These are phyloP conservation scores for Basipetospora chlamydospora DNA, from an alignment of 2,329 filamentous ascomycete species.

Conservation along the genomic window DNA sequence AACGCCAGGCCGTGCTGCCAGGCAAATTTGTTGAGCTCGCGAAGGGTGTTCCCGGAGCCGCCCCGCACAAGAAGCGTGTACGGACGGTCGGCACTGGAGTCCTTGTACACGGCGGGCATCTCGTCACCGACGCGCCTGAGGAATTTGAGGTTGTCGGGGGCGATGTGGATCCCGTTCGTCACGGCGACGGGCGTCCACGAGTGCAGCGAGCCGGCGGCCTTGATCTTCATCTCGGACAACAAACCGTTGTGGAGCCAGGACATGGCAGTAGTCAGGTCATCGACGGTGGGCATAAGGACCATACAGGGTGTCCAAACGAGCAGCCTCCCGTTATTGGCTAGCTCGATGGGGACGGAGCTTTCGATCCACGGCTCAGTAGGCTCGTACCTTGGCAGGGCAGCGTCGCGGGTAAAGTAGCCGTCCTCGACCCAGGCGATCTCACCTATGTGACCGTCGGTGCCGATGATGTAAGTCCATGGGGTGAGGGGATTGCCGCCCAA, in stretches of 20 bases:
- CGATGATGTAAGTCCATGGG: slow-evolving; percentile 5
- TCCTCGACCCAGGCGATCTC: slow-evolving; percentile 4
- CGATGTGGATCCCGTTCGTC: slow-evolving; percentile 2
- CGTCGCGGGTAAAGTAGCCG: slow-evolving; percentile 3
- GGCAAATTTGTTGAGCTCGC: slow-evolving; percentile 3
- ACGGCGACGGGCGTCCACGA: slow-evolving; percentile 4
- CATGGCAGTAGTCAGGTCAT: slow-evolving; percentile 3
- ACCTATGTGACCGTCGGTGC: slow-evolving; percentile 3
- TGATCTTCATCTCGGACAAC: slow-evolving; percentile 1
- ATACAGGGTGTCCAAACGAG: slow-evolving; percentile 5
- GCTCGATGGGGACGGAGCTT: slow-evolving; percentile 1
- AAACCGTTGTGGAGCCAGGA: slow-evolving; percentile 3
- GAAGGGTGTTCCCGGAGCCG: slow-evolving; percentile 4
- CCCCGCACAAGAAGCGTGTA: neutral
- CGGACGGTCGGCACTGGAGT: neutral
- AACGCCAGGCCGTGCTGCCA: slow-evolving; percentile 5
- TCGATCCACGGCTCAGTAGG: slow-evolving; percentile 3
- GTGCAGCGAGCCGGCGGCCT: slow-evolving; percentile 4
- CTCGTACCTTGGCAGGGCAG: slow-evolving; percentile 1
- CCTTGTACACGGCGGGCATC: slow-evolving; percentile 1
- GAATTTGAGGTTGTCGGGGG: slow-evolving; percentile 2
- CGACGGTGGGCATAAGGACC: slow-evolving; percentile 2
- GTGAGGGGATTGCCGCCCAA: slow-evolving; percentile 4
- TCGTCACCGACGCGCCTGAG: slow-evolving; percentile 1
- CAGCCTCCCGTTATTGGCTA: slow-evolving; percentile 3